phyloP scores from a whole-genome alignment of 2,329 filamentous ascomycete genomes.

The Ascochyta fabae region DNA sequence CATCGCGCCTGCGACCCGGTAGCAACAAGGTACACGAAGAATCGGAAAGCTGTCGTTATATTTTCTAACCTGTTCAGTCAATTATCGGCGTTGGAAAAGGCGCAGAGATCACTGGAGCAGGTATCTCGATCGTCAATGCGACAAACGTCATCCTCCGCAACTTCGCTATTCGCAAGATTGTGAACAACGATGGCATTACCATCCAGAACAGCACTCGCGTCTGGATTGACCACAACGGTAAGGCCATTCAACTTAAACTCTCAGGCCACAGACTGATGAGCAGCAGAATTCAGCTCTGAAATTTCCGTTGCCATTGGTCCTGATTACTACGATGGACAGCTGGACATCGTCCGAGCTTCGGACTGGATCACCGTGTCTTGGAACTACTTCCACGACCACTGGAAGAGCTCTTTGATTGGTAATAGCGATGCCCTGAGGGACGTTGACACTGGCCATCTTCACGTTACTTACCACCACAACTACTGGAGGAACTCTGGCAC shows the following conservation, averaged over 20 bases:
- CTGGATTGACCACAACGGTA: conserved; percentile 69
- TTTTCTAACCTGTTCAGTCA: conserved; percentile 41
- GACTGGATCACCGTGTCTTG: conserved; percentile 66
- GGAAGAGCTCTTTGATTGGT: conserved; percentile 66
- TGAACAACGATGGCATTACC: conserved; percentile 65
- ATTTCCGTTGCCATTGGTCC: conserved; percentile 64
- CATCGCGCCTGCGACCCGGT: conserved; percentile 53
- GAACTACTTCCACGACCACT: conserved; percentile 64
- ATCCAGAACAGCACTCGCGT: conserved; percentile 64
- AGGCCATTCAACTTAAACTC: rapidly evolving
- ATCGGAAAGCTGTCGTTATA: conserved; percentile 16
- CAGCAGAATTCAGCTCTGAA: conserved; percentile 64
- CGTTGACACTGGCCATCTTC: conserved; percentile 67
- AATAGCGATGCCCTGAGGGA: conserved; percentile 64
- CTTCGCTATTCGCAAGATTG: conserved; percentile 65
- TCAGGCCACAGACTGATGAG: neutral
- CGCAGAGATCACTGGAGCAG: conserved; percentile 53
- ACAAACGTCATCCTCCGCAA: conserved; percentile 70
- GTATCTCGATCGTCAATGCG: conserved; percentile 60
- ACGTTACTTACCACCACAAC: conserved; percentile 72
- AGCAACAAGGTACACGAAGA: conserved; percentile 44
- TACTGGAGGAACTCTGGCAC: conserved; percentile 69
- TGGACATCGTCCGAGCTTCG: conserved; percentile 67
- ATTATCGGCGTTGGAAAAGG: conserved; percentile 45
- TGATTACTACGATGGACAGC: conserved; percentile 68